phyloP scores from a whole-genome alignment of 164 flowering plant genomes.

The Sedum album region DNA sequence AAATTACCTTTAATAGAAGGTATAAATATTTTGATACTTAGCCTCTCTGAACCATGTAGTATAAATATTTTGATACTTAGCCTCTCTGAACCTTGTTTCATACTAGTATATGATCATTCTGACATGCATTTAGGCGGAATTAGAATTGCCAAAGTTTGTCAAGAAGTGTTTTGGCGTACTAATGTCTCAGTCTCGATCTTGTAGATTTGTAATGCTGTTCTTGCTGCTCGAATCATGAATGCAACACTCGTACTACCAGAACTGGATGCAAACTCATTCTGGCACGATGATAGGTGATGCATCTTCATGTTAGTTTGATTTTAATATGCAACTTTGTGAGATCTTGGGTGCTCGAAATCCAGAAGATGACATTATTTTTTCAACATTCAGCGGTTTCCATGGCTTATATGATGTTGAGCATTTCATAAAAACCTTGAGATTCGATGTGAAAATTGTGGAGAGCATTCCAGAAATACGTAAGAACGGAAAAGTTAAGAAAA shows the following conservation, averaged over 20 bases:
- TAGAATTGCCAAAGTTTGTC: neutral
- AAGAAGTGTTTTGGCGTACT: neutral
- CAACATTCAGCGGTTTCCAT: conserved; percentile 64
- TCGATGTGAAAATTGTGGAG: conserved; percentile 75
- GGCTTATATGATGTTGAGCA: conserved; percentile 95
- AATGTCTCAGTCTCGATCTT: conserved; percentile 10
- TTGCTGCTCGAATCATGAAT: conserved; percentile 98
- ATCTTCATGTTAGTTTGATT: neutral
- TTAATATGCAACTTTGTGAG: neutral
- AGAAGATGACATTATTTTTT: neutral
- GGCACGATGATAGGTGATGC: conserved; percentile 92
- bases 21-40: neutral
- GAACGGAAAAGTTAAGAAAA: conserved; percentile 74
- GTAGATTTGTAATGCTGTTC: conserved; percentile 97
- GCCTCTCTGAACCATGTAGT: too few relatives aligned
- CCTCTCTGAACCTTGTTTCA: neutral
- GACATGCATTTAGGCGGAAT: neutral
- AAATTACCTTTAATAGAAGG: neutral
- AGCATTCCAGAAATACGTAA: conserved; percentile 68
- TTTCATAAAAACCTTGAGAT: conserved; percentile 66
- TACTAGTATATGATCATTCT: neutral
- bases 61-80: neutral
- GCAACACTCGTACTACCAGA: conserved; percentile 98
- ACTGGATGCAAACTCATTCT: conserved; percentile 91
- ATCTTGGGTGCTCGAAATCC: neutral